Base-by-base conservation (phyloP, 306 rosid genomes). In the Lotus japonicus region DNA sequence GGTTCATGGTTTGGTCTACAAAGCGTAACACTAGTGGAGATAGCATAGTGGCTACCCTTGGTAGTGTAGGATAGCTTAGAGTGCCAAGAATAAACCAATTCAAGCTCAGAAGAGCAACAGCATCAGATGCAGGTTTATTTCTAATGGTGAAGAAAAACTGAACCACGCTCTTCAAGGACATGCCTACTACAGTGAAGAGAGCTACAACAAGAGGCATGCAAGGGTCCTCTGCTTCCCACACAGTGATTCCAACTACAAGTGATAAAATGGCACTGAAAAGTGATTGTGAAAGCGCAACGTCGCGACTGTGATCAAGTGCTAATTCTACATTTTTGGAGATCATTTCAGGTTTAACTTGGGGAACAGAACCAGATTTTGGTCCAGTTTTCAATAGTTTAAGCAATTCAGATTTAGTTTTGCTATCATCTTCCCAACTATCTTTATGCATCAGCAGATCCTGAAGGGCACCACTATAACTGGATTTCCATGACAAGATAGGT, bases 41-140 rank as follows among this genome's bases (percentile, higher is more conserved):
- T 57, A 86, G 50, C 66, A 74, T 39, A 7, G 42, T 74, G 18
- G 77, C 83, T 19, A 83, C 72, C 63, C 52, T 83, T 38, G 96
- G 95, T 19, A 92, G 70, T 2, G 90, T 86, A 0, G 97, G 97
- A 82, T 85, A 89, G 23, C 84, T 72, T 58, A 90, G 81, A 41
- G 86, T 84, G 26, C 96, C 99, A 38, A 94, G 99, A 54, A 90
- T 66, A 66, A 90, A 90, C 81, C 96, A 94, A 77, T 94, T 94
- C 82, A 90, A 70, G 81, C 92, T 84, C 56, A 94, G 66, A 66
- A 94, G 95, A 53, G 91, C 88, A 11, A 84, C 87, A 3, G 96
- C 92, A 54, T 85, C 84, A 5, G 87, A 84, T 19, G 96, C 92
- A 69, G 95, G 96, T 68, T 85, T 87, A 18, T 85, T 87, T 71